These are phyloP conservation scores for Cystobasidiaceae sp. DNA, from an alignment of 1,284 basidiomycete species.

Conservation along the genomic window DNA sequence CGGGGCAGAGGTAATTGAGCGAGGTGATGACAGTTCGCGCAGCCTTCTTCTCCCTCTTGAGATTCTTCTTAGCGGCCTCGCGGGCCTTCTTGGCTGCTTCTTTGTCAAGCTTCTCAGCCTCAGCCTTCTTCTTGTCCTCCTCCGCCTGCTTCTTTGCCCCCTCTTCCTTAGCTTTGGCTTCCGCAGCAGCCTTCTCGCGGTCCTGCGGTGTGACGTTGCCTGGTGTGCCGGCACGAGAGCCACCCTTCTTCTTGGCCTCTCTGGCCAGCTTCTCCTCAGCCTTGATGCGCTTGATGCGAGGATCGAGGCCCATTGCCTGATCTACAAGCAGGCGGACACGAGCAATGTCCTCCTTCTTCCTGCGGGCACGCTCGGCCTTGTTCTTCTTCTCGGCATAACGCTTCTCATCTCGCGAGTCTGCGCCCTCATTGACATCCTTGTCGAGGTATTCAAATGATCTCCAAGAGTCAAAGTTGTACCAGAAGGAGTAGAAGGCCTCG, in stretches of 20 bases:
- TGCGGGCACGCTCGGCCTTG: slow-evolving; percentile 87
- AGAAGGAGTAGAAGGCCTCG: slow-evolving; percentile 95
- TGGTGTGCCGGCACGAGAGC: slow-evolving; percentile 45
- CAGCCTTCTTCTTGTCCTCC: slow-evolving; percentile 44
- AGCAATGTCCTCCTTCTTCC: slow-evolving; percentile 97
- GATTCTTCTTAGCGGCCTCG: slow-evolving; percentile 56
- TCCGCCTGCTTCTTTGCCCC: slow-evolving; percentile 79
- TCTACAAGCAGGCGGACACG: slow-evolving; percentile 85
- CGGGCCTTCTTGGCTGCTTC: slow-evolving; percentile 91
- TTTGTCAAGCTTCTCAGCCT: slow-evolving; percentile 55
- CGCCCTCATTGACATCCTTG: slow-evolving; percentile 97
- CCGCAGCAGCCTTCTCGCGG: slow-evolving; percentile 66
- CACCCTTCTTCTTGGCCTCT: slow-evolving; percentile 81
- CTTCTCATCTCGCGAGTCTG: slow-evolving; percentile 97
- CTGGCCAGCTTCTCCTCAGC: slow-evolving; percentile 92
- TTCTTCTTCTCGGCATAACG: slow-evolving; percentile 99
- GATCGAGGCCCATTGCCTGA: slow-evolving; percentile 75
- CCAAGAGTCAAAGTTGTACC: slow-evolving; percentile 99
- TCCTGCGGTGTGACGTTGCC: slow-evolving; percentile 53
- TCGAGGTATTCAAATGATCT: slow-evolving; percentile 96
- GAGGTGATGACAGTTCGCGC: slow-evolving; percentile 51
- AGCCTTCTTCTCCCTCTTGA: slow-evolving; percentile 55
- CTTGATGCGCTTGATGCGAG: slow-evolving; percentile 96
- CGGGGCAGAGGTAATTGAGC: slow-evolving; percentile 56
- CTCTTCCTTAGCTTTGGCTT: slow-evolving; percentile 66